Evolutionary conservation across 2,329 filamentous ascomycete genomes (phyloP).

Genomic region (Emmonsiellopsis sp.): DNA sequence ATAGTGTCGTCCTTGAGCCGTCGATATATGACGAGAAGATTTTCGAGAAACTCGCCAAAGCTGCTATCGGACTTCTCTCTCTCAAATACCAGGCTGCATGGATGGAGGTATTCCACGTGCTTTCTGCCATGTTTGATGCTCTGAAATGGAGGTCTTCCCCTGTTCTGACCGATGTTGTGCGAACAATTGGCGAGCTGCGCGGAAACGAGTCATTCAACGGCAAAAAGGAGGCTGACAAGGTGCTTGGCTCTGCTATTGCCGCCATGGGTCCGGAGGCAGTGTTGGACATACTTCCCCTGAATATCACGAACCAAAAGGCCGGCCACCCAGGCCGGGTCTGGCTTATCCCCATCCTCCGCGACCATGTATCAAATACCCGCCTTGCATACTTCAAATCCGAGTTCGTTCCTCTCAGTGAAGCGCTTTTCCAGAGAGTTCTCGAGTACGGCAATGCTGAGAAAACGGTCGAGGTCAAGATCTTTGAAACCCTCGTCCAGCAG

Average conservation of each 20-base stretch:
- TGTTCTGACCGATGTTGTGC: conserved; percentile 64
- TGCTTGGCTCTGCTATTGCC: conserved; percentile 76
- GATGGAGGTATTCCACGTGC: conserved; percentile 86
- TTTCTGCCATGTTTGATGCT: conserved; percentile 77
- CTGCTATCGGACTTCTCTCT: conserved; percentile 64
- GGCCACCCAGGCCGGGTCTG: conserved; percentile 81
- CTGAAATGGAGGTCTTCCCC: conserved; percentile 78
- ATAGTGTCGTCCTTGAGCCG: conserved; percentile 72
- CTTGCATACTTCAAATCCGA: conserved; percentile 76
- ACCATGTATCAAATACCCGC: conserved; percentile 81
- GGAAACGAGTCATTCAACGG: conserved; percentile 80
- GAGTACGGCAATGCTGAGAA: conserved; percentile 75
- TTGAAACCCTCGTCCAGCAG: conserved; percentile 90
- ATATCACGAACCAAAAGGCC: conserved; percentile 66
- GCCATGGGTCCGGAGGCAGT: conserved; percentile 86
- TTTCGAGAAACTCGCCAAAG: conserved; percentile 65
- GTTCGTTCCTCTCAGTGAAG: conserved; percentile 80
- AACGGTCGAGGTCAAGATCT: conserved; percentile 95
- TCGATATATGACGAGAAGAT: conserved; percentile 89
- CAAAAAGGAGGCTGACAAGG: conserved; percentile 89
- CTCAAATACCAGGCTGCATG: conserved; percentile 91
- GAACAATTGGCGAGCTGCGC: conserved; percentile 75
- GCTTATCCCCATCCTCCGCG: conserved; percentile 84
- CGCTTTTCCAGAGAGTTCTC: conserved; percentile 79
- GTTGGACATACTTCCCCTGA: conserved; percentile 72